Percentiles rank a stretch among this genome's conserved stretches.
phyloP scores from a whole-genome alignment of 305 asterid species.

The Rubia peregrina region DNA sequence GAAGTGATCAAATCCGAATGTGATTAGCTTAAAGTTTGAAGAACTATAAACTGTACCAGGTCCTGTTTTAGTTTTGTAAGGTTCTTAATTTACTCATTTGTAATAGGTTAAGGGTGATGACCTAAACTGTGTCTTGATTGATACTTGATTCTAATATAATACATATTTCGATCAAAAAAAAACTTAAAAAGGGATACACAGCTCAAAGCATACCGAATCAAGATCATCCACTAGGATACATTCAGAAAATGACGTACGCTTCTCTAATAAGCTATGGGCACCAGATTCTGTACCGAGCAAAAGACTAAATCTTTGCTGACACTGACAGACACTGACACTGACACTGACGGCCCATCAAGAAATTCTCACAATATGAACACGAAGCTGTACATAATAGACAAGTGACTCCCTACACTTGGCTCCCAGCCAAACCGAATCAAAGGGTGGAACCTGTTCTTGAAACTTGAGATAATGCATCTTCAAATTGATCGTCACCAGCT shows the following conservation, averaged over 20 bases:
- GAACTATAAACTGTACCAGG: no score
- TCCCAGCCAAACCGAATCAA: slow-evolving; percentile 28
- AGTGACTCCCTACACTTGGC: no score
- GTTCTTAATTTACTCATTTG: no score
- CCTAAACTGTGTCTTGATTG: no score
- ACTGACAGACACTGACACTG: no score
- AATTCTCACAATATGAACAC: background rate
- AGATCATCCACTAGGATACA: background rate
- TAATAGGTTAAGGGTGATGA: no score
- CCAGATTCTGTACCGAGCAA: background rate
- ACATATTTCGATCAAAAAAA: no score
- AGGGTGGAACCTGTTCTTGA: slow-evolving; percentile 39
- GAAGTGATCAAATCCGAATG: no score
- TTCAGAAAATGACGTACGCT: background rate
- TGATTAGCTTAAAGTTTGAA: no score
- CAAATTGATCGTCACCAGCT: slow-evolving; percentile 56
- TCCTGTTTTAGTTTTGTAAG: no score
- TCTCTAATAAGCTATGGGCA: background rate
- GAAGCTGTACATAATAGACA: background rate
- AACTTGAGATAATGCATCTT: slow-evolving; percentile 58
- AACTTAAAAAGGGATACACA: background rate
- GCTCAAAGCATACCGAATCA: background rate
- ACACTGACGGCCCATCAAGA: background rate
- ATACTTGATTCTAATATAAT: no score
- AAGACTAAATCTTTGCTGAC: background rate